These are phyloP conservation scores for Rhodomyrtus tomentosa DNA, from an alignment of 345 rosid species.

Conservation along the genomic window DNA sequence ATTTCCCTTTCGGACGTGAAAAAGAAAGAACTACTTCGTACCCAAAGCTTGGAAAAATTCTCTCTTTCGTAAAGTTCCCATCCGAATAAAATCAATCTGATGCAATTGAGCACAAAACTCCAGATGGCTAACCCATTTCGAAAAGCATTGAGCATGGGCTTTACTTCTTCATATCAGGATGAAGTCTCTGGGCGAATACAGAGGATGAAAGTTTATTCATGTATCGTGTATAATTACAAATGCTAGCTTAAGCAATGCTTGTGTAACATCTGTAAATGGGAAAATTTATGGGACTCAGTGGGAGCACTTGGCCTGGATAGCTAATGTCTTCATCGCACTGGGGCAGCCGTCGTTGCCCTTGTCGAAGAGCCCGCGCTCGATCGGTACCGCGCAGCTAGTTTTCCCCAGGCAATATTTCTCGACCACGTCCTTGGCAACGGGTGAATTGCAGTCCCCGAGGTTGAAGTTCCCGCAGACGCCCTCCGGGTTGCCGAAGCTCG, in stretches of 20 bases:
- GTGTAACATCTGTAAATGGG: neutral
- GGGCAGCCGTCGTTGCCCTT: conserved; percentile 34
- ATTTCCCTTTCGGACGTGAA: neutral
- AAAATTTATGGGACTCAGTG: neutral
- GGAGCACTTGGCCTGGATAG: conserved; percentile 63
- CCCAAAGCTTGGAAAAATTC: no score
- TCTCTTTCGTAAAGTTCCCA: neutral
- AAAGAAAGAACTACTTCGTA: neutral
- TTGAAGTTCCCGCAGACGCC: conserved; percentile 55
- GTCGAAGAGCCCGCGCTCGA: conserved; percentile 23
- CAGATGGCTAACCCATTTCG: neutral
- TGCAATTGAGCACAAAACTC: neutral
- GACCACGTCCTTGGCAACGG: conserved; percentile 38
- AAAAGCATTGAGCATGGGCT: neutral
- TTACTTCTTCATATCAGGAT: neutral
- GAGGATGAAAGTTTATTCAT: neutral
- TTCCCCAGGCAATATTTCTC: conserved; percentile 69
- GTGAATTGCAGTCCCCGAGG: conserved; percentile 51
- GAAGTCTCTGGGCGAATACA: neutral
- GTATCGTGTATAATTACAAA: neutral
- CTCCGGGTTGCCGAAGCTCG: conserved; percentile 67
- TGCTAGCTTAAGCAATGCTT: neutral
- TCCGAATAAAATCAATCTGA: neutral
- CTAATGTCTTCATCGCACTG: conserved; percentile 31
- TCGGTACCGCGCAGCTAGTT: conserved; percentile 33